Conservation (phyloP, 2,329 filamentous ascomycete species). For the Cytospora leucostoma region DNA sequence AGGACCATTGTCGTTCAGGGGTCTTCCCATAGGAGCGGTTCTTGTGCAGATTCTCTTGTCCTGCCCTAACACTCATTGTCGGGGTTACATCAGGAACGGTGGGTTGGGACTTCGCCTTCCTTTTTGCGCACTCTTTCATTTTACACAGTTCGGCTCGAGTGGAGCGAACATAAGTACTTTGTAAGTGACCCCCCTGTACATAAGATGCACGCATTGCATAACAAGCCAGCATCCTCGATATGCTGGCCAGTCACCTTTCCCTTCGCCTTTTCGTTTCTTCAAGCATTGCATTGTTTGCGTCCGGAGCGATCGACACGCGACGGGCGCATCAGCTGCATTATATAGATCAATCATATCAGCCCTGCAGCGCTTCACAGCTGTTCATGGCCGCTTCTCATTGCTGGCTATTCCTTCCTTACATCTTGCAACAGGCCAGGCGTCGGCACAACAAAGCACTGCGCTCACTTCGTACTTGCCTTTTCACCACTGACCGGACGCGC, state of each 20-base stretch:
- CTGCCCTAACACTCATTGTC: conserved; percentile 11
- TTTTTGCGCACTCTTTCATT: conserved; percentile 17
- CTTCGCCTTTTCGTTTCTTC: conserved; percentile 9
- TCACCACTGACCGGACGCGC: conserved; percentile 24
- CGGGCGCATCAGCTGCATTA: conserved; percentile 6
- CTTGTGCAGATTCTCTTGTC: neutral
- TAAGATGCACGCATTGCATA: conserved; percentile 21
- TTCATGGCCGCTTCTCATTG: conserved; percentile 8
- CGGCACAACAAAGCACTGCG: neutral
- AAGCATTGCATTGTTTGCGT: conserved; percentile 22
- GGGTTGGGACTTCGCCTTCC: conserved; percentile 23
- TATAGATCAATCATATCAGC: conserved; percentile 4
- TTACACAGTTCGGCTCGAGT: conserved; percentile 20
- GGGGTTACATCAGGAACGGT: conserved; percentile 24
- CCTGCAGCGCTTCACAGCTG: neutral
- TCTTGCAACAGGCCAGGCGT: neutral
- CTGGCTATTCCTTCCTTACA: conserved; percentile 1
- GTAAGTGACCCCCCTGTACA: conserved; percentile 23
- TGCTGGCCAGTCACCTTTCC: conserved; percentile 18
- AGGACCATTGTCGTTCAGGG: conserved; percentile 5
- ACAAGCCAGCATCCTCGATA: conserved; percentile 21
- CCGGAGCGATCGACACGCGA: conserved; percentile 18
- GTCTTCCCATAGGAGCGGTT: neutral
- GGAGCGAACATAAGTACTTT: conserved; percentile 18
- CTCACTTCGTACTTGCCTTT: conserved; percentile 1